Evolutionary conservation across 2,329 filamentous ascomycete genomes (phyloP), one percentile per base, ranked within the genome.

Genomic region (Aspergillus vadensis): DNA sequence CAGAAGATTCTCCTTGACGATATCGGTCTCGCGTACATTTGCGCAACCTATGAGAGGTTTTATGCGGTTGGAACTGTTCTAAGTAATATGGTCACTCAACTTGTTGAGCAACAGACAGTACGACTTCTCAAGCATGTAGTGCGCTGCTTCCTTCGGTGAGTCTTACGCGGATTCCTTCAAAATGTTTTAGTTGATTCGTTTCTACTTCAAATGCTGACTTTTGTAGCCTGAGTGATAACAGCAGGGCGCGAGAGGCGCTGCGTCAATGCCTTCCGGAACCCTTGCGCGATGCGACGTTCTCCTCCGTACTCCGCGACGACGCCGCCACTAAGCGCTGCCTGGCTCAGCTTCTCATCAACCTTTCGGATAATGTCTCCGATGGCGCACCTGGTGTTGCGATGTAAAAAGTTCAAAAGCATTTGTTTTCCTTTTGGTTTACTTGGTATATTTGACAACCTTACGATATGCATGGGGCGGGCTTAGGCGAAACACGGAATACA

Each of bases 1-100:
- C 95, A 99, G 79, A 99, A 99, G 84, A 99, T 99, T 25, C 81
- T 99, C 55, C 86, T 99, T 2, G 95, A 99, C 73, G 95, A 99
- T 71, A 94, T 96, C 70, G 95, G 95, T 4, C 85, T 99, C 64
- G 95, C 95, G 72, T 99, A 99, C 78, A 99, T 99, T 61, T 99
- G 95, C 79, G 94, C 96, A 66, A 99, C 95, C 0, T 99, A 99
- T 71, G 95, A 99, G 82, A 87, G 95, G 19, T 99, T 99, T 79
- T 99, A 98, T 70, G 95, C 95, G 7, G 95, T 99, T 5, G 95
- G 95, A 5, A 99, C 95, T 1, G 95, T 99, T 5, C 82, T 99
- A 41, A 97, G 92, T 81, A 99, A 98, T 75, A 99, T 99, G 95
- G 95, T 99, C 59, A 92, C 90, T 56, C 94, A 98, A 79, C 85